These are phyloP conservation scores for Hemisphaericaspora subhashii DNA, from an alignment of 1,139 yeast species.

Conservation along the genomic window DNA sequence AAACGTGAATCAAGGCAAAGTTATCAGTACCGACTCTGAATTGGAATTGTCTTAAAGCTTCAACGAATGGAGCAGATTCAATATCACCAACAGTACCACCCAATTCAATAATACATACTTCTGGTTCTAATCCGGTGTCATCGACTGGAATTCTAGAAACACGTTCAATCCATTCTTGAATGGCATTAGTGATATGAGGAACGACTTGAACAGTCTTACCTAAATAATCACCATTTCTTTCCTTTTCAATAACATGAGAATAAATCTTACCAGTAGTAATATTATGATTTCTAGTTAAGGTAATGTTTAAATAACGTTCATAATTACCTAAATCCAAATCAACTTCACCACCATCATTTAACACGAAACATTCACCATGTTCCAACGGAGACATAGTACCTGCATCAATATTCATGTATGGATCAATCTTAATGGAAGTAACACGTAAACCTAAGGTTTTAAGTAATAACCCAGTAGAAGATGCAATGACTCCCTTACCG, in stretches of 20 bases:
- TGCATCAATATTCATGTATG: conserved; percentile 98
- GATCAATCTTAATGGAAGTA: conserved; percentile 96
- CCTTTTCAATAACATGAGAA: conserved; percentile 89
- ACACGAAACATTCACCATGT: conserved; percentile 97
- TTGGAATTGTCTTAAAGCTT: conserved; percentile 97
- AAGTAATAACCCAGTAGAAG: conserved; percentile 92
- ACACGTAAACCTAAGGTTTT: conserved; percentile 94
- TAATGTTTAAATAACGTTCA: conserved; percentile 92
- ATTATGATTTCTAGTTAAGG: conserved; percentile 90
- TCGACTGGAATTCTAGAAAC: conserved; percentile 93
- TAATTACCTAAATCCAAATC: conserved; percentile 97
- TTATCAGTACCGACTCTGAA: conserved; percentile 93
- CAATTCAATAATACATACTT: conserved; percentile 91
- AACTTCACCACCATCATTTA: conserved; percentile 98
- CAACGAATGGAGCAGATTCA: conserved; percentile 98
- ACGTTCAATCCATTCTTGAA: conserved; percentile 97
- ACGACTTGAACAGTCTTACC: conserved; percentile 99
- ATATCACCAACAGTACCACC: conserved; percentile 99
- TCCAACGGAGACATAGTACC: conserved; percentile 99
- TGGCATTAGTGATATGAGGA: conserved; percentile 95
- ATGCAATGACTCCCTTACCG: conserved; percentile 97
- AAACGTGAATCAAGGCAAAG: conserved; percentile 94
- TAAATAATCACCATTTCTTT: conserved; percentile 94
- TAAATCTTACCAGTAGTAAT: conserved; percentile 98
- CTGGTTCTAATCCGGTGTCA: conserved; percentile 83